phyloP scores from a whole-genome alignment of 1,284 basidiomycete species.

The Exobasidium rhododendri region DNA sequence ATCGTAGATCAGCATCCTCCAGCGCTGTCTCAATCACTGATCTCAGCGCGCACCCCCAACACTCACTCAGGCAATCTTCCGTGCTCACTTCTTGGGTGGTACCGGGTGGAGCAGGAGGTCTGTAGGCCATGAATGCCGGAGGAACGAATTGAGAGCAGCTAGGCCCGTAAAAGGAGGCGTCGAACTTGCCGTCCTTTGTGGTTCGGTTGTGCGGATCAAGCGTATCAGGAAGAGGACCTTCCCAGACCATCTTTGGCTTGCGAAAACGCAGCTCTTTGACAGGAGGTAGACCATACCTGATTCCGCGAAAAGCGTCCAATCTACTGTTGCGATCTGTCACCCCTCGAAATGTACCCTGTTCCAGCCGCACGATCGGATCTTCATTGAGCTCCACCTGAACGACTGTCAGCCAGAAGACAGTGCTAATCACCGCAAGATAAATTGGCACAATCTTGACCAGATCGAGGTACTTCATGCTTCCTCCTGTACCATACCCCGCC shows the following conservation, averaged over 20 bases:
- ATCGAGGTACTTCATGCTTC: background rate
- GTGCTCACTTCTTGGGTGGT: constrained; percentile 23
- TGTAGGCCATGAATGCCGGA: constrained; percentile 15
- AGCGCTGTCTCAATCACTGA: background rate
- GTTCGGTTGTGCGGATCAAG: constrained; percentile 12
- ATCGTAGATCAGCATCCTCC: background rate
- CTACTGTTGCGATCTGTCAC: background rate
- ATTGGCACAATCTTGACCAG: background rate
- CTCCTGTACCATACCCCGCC: no score
- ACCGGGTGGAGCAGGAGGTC: constrained; percentile 11
- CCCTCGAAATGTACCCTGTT: constrained; percentile 8
- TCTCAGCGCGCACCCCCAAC: no score
- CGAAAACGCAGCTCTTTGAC: constrained; percentile 5
- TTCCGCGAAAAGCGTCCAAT: constrained; percentile 15
- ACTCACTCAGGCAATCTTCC: constrained; percentile 31
- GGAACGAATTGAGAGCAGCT: constrained; percentile 25
- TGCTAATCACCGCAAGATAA: background rate
- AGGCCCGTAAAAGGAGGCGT: constrained; percentile 19
- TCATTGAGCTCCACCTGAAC: background rate
- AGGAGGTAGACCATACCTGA: constrained; percentile 12
- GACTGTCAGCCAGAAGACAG: background rate
- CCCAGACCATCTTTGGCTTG: constrained; percentile 13
- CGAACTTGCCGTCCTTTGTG: constrained; percentile 14
- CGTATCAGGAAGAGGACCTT: constrained; percentile 10
- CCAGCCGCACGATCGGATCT: constrained; percentile 7